Percentiles rank a stretch among this genome's conserved stretches.
Conservation (phyloP, 495 filamentous ascomycete genomes). For the Penicillium atrosanguineum region DNA sequence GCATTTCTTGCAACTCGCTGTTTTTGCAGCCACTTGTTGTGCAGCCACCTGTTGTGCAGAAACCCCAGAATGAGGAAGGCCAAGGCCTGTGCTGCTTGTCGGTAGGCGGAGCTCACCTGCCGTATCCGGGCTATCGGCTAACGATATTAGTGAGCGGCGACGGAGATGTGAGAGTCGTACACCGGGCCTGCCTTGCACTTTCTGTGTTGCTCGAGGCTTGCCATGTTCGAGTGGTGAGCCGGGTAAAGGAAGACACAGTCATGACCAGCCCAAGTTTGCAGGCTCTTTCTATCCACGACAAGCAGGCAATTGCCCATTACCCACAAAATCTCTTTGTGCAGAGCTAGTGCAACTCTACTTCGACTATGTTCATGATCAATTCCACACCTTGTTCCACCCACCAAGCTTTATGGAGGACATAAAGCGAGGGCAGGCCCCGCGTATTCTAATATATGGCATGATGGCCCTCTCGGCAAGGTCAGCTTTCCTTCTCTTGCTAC, state of each 20-base stretch:
- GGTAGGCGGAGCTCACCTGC: constrained; percentile 5
- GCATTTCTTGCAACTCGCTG: background rate
- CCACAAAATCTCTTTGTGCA: constrained; percentile 16
- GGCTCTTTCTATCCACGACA: background rate
- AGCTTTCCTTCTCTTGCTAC: background rate
- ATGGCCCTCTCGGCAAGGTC: constrained; percentile 33
- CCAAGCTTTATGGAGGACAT: constrained; percentile 30
- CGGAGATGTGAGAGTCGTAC: constrained; percentile 15
- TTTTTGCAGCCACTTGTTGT: background rate
- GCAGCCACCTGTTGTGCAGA: background rate
- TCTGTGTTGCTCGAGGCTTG: constrained; percentile 5
- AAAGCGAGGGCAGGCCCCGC: constrained; percentile 11
- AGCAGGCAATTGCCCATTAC: constrained; percentile 2
- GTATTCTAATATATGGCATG: constrained; percentile 26
- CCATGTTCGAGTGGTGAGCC: constrained; percentile 4
- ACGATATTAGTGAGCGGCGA: constrained; percentile 8
- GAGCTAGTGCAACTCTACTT: constrained; percentile 39
- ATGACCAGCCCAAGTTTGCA: background rate
- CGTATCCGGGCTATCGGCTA: background rate
- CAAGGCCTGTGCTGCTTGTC: constrained; percentile 16
- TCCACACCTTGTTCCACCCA: constrained; percentile 38
- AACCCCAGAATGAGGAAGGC: constrained; percentile 16
- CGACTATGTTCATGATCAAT: constrained; percentile 39
- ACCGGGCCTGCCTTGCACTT: constrained; percentile 11
- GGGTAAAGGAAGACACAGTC: background rate